Percentiles rank a stretch among this genome's conserved stretches.
phyloP scores from a whole-genome alignment of 208 protist genomes.

The Acanthamoeba healyi region DNA sequence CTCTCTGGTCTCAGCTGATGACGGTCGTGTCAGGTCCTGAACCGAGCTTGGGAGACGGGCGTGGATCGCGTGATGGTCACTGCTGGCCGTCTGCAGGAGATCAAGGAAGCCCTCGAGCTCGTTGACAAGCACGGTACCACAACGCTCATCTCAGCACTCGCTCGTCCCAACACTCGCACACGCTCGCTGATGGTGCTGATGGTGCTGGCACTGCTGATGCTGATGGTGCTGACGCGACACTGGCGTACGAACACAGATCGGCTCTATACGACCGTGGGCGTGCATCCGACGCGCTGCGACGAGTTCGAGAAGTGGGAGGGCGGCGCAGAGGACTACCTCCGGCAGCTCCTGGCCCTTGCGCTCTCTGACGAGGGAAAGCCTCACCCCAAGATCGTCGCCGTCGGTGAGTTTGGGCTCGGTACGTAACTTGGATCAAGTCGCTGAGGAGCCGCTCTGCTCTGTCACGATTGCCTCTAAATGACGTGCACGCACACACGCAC shows the following conservation, averaged over 20 bases:
- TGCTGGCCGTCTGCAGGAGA: constrained; percentile 88
- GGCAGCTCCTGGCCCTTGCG: constrained; percentile 20
- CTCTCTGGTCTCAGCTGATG: background rate
- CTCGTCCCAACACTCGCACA: too few relatives aligned
- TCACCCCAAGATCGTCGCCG: constrained; percentile 73
- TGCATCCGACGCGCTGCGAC: constrained; percentile 93
- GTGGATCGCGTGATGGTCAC: constrained; percentile 92
- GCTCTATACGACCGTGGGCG: constrained; percentile 91
- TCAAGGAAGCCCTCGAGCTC: constrained; percentile 87
- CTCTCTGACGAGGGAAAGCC: constrained; percentile 60
- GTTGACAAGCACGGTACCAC: constrained; percentile 79
- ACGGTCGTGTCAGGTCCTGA: background rate
- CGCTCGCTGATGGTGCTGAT: too few relatives aligned
- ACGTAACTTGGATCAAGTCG: too few relatives aligned
- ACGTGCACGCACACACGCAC: too few relatives aligned
- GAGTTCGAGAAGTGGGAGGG: constrained; percentile 86
- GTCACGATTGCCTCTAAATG: too few relatives aligned
- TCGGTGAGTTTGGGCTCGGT: constrained; percentile 82
- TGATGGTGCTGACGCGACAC: too few relatives aligned
- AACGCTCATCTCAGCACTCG: background rate
- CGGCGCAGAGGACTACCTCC: constrained; percentile 54
- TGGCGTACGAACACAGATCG: too few relatives aligned
- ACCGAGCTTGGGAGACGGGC: constrained; percentile 76
- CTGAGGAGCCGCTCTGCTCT: too few relatives aligned
- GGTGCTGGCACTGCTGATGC: too few relatives aligned